Base-by-base conservation (phyloP, 495 filamentous ascomycete genomes). In the Clohesyomyces aquaticus region DNA sequence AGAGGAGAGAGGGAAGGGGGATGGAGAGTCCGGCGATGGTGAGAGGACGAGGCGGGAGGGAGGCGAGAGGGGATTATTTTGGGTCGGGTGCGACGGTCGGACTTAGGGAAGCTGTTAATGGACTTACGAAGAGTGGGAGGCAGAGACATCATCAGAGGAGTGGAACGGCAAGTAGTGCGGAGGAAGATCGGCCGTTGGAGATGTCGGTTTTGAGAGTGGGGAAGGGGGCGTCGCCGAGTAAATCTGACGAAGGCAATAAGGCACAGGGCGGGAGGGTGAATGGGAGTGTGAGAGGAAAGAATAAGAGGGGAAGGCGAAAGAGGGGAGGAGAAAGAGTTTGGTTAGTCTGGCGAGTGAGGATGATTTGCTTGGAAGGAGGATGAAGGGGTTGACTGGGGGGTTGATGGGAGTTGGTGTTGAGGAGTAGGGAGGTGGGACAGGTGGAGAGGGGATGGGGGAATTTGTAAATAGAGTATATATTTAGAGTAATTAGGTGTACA, bases 301-400 rank as follows among this genome's bases (percentile, higher is more conserved):
- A n/a, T 8, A 18, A 47, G 43, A 25, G 64, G 60, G 52, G 61
- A 55, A 68, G 70, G n/a, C n/a, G 67, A 67, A 73, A 65, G 76
- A 77, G 69, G 59, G 46, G 9, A 59, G 81, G 29, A 80, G 81
- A 11, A 80, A 79, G 53, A 89, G 87, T 67, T 75, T 91, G 55
- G 83, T 88, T 4, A 90, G 88, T 73, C 76, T 96, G 28, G 85
- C 85, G 27, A 96, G 90, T 71, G 86, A 88, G 63, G 91, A 95
- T 62, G 91, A 96, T 79, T 71, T 97, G 57, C 73, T 98, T 14
- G 86, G 87, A 6, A 78, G 93, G 55, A 78, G 93, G 43, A 98
- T 98, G 93, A 84, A 89, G 69, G 90, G 89, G 4, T 73, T 98
- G 25, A 86, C 90, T 6, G 85, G 88, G 3, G 84, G 88, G 10